Base-by-base conservation (phyloP, 352 stramenopile species). In the Phytophthora crassamura region DNA sequence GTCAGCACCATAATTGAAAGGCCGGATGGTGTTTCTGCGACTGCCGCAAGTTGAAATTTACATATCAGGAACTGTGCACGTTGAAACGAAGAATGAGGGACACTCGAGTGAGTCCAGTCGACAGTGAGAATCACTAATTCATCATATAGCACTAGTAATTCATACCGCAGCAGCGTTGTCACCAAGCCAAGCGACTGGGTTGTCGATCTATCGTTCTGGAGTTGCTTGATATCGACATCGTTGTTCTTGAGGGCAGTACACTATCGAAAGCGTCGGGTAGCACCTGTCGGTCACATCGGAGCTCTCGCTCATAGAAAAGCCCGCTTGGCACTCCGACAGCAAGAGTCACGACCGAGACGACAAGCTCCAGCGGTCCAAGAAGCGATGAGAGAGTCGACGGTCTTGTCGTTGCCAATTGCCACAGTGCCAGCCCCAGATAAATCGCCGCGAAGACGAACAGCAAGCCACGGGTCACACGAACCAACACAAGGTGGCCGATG, bases 401-500 rank as follows among this genome's bases (percentile, higher is more conserved):
- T 25, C 22, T 25, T 25, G 7, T 28, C 15, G 9, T 42, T 12
- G 36, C 18, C 8, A 51, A 14, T 28, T 46, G 25, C 16, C 11
- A 40, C 2, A 46, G 33, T 22, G 54, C 40, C 4, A 53, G n/a
- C 4, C 28, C 54, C 4, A 35, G 12, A 22, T 62, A 62, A 6
- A 32, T 38, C 8, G 9, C 14, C n/a, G 54, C 28, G 20, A 62
- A 62, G 16, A 39, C 5, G 12, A 53, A 7, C 7, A 62, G 42
- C 20, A 53, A 18, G 6, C 7, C 18, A 1, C 42, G 42, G 18
- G 54, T 53, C 12, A 47, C 32, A 0, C 41, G 41, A 18, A 62
- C 41, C 18, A 62, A 32, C 30, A 47, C 54, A 8, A 53, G 32
- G 22, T 62, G 54, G 10, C 54, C 30, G 42, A 62, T 35, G 18